Evolutionary conservation across 106 monocot genomes (phyloP).

Genomic region (Vanilla planifolia): DNA sequence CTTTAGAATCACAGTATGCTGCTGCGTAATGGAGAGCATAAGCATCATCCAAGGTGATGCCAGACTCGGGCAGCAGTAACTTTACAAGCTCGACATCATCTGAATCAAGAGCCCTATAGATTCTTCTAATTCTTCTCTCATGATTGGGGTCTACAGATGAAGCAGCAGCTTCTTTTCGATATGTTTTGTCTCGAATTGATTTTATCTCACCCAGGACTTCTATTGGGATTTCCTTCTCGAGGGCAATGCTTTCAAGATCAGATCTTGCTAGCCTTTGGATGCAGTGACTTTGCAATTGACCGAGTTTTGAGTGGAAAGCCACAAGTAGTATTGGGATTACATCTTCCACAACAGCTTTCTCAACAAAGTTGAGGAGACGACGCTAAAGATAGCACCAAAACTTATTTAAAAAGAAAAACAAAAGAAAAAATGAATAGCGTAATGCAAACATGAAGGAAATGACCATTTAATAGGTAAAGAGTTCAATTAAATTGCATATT

Average conservation of each 20-base stretch:
- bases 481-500: too few species aligned
- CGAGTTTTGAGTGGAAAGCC: slow-evolving; percentile 58
- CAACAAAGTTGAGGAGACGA: slow-evolving; percentile 72
- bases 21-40: slow-evolving; percentile 79
- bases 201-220: slow-evolving; percentile 51
- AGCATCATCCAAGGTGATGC: slow-evolving; percentile 68
- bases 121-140: slow-evolving; percentile 60
- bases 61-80: slow-evolving; percentile 74
- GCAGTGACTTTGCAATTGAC: slow-evolving; percentile 41
- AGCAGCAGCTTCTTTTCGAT: slow-evolving; percentile 7
- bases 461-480: too few species aligned
- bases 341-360: slow-evolving; percentile 82
- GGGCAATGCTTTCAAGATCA: slow-evolving; percentile 52
- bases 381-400: slow-evolving; percentile 29
- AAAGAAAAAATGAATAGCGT: too few species aligned
- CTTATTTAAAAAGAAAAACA: too few species aligned
- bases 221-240: slow-evolving; percentile 69
- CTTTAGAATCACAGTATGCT: slow-evolving; percentile 88
- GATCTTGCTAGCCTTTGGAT: slow-evolving; percentile 66
- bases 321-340: slow-evolving; percentile 73
- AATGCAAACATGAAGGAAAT: too few species aligned
- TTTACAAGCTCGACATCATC: slow-evolving; percentile 96
- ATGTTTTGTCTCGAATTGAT: slow-evolving; percentile 21
- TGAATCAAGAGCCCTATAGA: slow-evolving; percentile 78
- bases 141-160: slow-evolving; percentile 17